Base-by-base conservation (phyloP, 768 basidiomycete genomes). In the Mycena rebaudengoi region DNA sequence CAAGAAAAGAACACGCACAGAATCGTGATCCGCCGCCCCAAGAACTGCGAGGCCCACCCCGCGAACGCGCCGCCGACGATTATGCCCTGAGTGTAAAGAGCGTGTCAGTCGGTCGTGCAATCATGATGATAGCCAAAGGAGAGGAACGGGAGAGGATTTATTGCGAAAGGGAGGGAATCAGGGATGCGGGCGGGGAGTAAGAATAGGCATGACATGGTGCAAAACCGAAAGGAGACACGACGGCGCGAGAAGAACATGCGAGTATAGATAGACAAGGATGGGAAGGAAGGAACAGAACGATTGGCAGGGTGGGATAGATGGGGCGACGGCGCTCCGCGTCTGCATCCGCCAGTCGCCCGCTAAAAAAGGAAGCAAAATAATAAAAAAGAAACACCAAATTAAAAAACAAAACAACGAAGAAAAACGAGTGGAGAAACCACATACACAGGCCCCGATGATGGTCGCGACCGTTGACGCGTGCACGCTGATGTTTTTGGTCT, bases 21-120 rank as follows among this genome's bases (percentile, higher is more conserved):
- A 70, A 94, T 93, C 6, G 92, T 93, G 54, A 96, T 80, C 18
- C 95, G 85, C 45, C 95, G 87, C 20, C 95, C 95, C 64, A 92
- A 74, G 73, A 90, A 89, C 71, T 96, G 94, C 29, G 88, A 91
- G 14, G 82, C 69, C 73, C 75, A 88, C 7, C 94, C 94, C 20
- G 92, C 92, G 62, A 93, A 80, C 16, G 78, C 80, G 51, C 94
- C 92, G 28, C 94, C 91, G 7, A 83, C 83, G 64, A 52, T 53
- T 11, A 57, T 63, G 20, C 78, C 89, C 67, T 64, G 61, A 21
- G 48, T 21, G 32, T 11, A 60, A 32, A 25, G 23, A 51, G 16
- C 52, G 43, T 37, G n/a, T 60, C 50, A 44, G 46, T 26, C 25
- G 37, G 39, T 50, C 41, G 41, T 60, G 21, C 40, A 23, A 49